Base-by-base conservation (phyloP, 140 eudicot species). In the Oenanthe javanica region DNA sequence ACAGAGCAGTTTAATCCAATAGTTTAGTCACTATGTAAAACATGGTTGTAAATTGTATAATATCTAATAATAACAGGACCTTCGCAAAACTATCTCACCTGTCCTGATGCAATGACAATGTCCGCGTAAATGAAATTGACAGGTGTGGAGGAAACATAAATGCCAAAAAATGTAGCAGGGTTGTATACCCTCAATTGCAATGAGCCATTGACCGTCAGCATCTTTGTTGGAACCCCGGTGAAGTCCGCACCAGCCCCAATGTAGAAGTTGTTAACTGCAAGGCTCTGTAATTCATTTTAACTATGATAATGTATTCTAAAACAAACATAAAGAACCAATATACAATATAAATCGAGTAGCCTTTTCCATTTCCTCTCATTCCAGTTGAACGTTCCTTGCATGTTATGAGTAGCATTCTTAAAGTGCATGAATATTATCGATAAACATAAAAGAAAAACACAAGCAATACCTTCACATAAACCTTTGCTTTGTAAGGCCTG, bases 111-210 rank as follows among this genome's bases (percentile, higher is more conserved):
- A 76, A 96, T 85, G 51, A 87, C 85, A 14, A 96, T 82, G 61
- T 96, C 92, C 0, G 96, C 88, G 79, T 91, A 96, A 79, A 91
- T 31, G 64, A 96, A 89, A 85, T 89, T 89, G 84, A 93, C 89
- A 9, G 99, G 96, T 14, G 90, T 86, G 40, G 99, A 90, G 87
- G 90, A 85, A 80, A 96, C 98, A 86, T 91, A 97, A 78, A 96
- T 91, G 59, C 99, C 99, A 40, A 87, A 96, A 79, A 96, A 96
- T 10, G 99, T 88, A 46, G 97, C 99, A 79, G 98, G 97, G 81
- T 96, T 96, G 86, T 93, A 89, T 76, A 96, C 82, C 77, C 87
- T 86, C 48, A 96, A 75, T 84, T 89, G 88, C 87, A 96, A 87
- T 9, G 99, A 79, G 21, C 93, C 89, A 66, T 96, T 96, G 81